These are phyloP conservation scores for Coriolopsis trogii DNA, from an alignment of 1,284 basidiomycete genomes.

Conservation along the genomic window DNA sequence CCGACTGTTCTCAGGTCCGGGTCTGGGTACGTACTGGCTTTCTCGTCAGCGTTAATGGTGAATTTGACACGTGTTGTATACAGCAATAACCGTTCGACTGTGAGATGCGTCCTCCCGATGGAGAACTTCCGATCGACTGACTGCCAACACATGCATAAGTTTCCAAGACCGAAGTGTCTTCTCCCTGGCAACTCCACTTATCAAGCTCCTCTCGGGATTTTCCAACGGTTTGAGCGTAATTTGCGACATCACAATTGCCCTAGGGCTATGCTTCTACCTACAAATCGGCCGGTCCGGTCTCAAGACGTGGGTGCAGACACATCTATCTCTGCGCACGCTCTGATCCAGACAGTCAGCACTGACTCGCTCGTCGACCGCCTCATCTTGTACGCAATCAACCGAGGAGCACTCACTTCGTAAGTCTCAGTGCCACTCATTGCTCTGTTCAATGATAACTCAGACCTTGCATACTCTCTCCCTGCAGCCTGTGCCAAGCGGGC, in stretches of 20 bases:
- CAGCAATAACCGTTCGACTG: no score
- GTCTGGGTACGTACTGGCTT: no score
- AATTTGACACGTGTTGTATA: no score
- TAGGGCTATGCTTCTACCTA: not conserved
- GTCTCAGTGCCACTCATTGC: no score
- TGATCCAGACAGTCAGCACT: not conserved
- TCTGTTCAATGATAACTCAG: no score
- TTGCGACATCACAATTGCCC: not conserved
- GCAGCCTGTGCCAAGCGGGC: no score
- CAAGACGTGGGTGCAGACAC: no score
- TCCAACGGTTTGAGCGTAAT: not conserved
- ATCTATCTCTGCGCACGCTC: not conserved
- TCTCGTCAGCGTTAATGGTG: no score
- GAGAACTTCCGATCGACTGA: no score
- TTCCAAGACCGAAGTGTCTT: not conserved
- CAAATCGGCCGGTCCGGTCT: not conserved
- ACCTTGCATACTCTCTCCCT: no score
- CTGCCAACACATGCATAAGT: not conserved
- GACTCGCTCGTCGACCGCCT: not conserved
- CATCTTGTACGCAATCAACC: not conserved
- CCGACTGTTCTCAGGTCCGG: no score
- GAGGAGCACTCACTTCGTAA: not conserved
- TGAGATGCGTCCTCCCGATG: no score
- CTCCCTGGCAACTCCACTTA: not conserved
- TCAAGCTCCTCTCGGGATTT: not conserved